Percentiles rank a stretch among this genome's conserved stretches.
Evolutionary conservation across 129 eudicot genomes (phyloP).

Genomic region (Artemisia argyi): DNA sequence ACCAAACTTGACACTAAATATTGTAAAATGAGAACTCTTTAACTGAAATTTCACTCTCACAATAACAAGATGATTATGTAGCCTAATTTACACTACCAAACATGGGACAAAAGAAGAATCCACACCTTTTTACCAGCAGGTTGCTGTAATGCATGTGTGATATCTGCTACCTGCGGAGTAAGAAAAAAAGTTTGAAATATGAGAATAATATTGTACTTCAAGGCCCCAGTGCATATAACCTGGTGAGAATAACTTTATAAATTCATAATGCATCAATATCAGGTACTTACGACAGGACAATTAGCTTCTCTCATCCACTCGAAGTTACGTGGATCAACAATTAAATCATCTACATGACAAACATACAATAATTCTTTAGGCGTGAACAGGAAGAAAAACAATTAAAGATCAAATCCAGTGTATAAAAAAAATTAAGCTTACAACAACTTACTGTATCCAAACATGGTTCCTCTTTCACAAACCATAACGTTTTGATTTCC

Average conservation of each 20-base stretch:
- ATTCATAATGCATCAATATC: constrained; percentile 1
- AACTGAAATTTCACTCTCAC: too few relatives aligned
- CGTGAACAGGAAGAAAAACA: too few relatives aligned
- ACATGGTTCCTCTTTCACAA: constrained; percentile 99
- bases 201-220: too few relatives aligned
- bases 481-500: constrained; percentile 98
- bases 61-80: too few relatives aligned
- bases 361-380: not conserved
- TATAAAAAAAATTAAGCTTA: not conserved
- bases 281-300: constrained; percentile 82
- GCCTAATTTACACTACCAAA: too few relatives aligned
- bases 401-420: not conserved
- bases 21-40: too few relatives aligned
- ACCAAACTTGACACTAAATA: too few relatives aligned
- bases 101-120: not conserved
- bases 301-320: constrained; percentile 96
- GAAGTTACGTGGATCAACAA: constrained; percentile 94
- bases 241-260: too few relatives aligned
- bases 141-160: constrained; percentile 96
- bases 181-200: not conserved
- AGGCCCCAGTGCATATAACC: too few relatives aligned
- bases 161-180: constrained; percentile 77
- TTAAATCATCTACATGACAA: constrained; percentile 68
- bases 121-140: constrained; percentile 94
- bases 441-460: constrained; percentile 81